Evolutionary conservation across 768 basidiomycete species (phyloP).

Genomic region (Lyophyllum decastes): DNA sequence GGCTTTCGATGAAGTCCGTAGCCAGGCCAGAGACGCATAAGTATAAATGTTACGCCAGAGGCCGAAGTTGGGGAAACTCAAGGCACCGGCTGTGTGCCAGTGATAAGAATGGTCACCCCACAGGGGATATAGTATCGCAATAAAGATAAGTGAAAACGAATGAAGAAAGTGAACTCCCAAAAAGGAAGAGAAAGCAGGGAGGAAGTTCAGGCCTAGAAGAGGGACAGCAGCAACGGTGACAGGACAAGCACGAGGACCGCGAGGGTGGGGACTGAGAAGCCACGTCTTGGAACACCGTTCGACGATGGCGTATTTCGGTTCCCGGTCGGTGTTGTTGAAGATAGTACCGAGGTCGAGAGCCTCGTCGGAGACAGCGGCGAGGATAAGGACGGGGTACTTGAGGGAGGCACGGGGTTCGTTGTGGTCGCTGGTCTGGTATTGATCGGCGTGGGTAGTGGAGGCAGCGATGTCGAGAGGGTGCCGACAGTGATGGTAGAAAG

Average conservation of each 20-base stretch:
- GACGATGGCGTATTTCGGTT: conserved; percentile 9
- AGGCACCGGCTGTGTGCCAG: neutral
- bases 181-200: conserved; percentile 6
- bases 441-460: conserved; percentile 13
- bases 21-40: conserved; percentile 23
- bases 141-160: conserved; percentile 22
- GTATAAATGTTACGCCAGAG: neutral
- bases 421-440: neutral
- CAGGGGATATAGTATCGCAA: conserved; percentile 23
- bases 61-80: neutral
- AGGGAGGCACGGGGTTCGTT: neutral
- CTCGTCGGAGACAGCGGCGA: conserved; percentile 18
- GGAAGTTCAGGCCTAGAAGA: conserved; percentile 8
- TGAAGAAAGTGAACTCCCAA: neutral
- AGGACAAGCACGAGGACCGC: neutral
- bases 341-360: conserved; percentile 16
- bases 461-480: conserved; percentile 25
- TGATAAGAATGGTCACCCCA: neutral
- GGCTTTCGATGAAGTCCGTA: conserved; percentile 41
- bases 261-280: neutral
- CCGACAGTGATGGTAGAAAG: conserved; percentile 45
- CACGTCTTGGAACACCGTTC: conserved; percentile 3
- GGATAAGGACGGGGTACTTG: conserved; percentile 9
- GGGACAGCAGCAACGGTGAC: neutral
- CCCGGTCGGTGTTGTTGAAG: conserved; percentile 13